Conservation (phyloP, 441 rosid species). For the Populus hybrid region DNA sequence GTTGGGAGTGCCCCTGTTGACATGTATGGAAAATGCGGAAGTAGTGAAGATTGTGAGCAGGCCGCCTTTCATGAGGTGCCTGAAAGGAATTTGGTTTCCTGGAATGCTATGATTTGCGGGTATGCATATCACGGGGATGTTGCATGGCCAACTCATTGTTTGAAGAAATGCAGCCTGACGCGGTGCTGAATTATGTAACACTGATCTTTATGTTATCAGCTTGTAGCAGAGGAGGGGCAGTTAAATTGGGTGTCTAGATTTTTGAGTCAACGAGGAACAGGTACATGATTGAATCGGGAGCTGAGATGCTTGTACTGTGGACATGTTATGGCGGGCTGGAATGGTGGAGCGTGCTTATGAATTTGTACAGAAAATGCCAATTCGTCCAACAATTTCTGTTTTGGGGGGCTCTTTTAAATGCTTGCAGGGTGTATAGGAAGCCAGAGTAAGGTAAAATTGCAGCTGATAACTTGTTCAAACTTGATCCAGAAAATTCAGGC, state of each 20-base stretch:
- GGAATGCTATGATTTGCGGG: slow-evolving; percentile 75
- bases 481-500: slow-evolving; percentile 80
- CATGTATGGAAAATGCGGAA: slow-evolving; percentile 94
- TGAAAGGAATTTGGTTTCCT: slow-evolving; percentile 62
- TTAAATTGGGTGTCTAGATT: slow-evolving; percentile 57
- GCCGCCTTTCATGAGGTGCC: slow-evolving; percentile 61
- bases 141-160: slow-evolving; percentile 51
- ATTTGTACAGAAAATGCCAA: slow-evolving; percentile 56
- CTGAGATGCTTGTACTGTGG: slow-evolving; percentile 80
- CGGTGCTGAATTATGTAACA: slow-evolving; percentile 65
- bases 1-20: slow-evolving; percentile 81
- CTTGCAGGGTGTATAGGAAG: slow-evolving; percentile 68
- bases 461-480: slow-evolving; percentile 63
- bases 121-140: slow-evolving; percentile 80
- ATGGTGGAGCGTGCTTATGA: slow-evolving; percentile 67
- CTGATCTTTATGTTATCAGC: slow-evolving; percentile 75
- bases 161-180: slow-evolving; percentile 49
- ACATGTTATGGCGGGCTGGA: slow-evolving; percentile 83
- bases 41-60: slow-evolving; percentile 50
- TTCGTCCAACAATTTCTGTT: slow-evolving; percentile 59
- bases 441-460: slow-evolving; percentile 63
- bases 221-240: slow-evolving; percentile 75
- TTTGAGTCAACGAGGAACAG: slow-evolving; percentile 59
- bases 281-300: slow-evolving; percentile 61
- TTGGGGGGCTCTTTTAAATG: slow-evolving; percentile 93